Conservation (phyloP, 2,329 filamentous ascomycete genomes). For the Aspergillus versicolor region DNA sequence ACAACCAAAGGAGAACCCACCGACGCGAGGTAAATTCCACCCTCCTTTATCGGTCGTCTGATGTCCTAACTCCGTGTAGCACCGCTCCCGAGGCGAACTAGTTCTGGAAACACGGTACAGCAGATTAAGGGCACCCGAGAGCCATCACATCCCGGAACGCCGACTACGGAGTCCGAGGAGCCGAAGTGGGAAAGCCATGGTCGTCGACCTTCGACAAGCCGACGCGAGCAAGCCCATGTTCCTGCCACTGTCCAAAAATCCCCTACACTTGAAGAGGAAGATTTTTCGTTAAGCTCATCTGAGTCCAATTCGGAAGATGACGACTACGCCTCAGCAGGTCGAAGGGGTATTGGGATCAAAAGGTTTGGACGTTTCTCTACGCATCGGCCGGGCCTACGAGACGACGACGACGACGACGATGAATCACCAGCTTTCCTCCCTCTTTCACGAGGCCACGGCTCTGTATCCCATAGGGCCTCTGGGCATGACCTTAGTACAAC, state of each 20-base stretch:
- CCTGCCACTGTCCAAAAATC: conserved; percentile 27
- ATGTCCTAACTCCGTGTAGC: conserved; percentile 13
- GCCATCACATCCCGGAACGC: conserved; percentile 24
- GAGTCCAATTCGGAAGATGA: conserved; percentile 33
- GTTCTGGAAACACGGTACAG: conserved; percentile 32
- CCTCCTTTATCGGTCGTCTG: neutral
- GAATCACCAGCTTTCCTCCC: conserved; percentile 49
- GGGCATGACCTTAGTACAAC: conserved; percentile 42
- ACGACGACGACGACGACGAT: conserved; percentile 47
- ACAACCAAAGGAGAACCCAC: conserved; percentile 33
- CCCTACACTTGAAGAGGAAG: conserved; percentile 35
- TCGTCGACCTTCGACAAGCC: conserved; percentile 24
- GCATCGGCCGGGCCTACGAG: conserved; percentile 31
- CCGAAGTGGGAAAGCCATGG: conserved; percentile 21
- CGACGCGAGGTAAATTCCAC: conserved; percentile 27
- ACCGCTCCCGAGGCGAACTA: conserved; percentile 26
- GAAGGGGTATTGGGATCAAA: conserved; percentile 31
- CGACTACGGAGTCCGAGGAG: conserved; percentile 26
- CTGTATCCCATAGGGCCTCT: conserved; percentile 20
- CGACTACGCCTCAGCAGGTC: conserved; percentile 19
- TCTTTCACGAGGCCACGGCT: conserved; percentile 27
- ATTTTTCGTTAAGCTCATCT: conserved; percentile 31
- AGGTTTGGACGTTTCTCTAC: conserved; percentile 42
- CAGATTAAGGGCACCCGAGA: conserved; percentile 26
- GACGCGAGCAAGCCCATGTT: conserved; percentile 25